Conservation (phyloP, 163 green algal species). For the Chloromonas sp. region DNA sequence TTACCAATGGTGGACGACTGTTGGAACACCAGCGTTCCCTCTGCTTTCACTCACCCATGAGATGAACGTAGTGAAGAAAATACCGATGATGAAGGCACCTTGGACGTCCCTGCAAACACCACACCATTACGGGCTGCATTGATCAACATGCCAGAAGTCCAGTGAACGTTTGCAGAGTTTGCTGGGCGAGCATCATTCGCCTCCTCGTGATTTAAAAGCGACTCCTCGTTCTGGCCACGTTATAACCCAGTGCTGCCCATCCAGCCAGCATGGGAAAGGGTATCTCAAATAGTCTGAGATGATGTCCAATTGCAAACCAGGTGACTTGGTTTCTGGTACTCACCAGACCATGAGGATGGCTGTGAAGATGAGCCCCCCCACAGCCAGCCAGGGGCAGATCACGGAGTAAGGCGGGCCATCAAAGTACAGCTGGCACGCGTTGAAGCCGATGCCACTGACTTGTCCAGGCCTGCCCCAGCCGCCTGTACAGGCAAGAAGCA, state of each 20-base stretch:
- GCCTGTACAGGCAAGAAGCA: slow-evolving; percentile 9
- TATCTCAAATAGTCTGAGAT: too few species aligned
- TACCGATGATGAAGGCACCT: slow-evolving; percentile 43
- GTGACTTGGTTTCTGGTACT: neutral
- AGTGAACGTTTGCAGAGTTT: too few species aligned
- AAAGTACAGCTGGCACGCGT: slow-evolving; percentile 43
- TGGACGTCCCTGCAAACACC: slow-evolving; percentile 31
- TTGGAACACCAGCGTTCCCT: too few species aligned
- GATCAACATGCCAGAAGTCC: slow-evolving; percentile 1
- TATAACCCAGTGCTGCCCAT: too few species aligned
- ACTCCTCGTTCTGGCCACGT: too few species aligned
- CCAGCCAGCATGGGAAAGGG: too few species aligned
- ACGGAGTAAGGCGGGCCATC: slow-evolving; percentile 23
- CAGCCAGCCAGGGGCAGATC: slow-evolving; percentile 51
- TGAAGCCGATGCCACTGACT: slow-evolving; percentile 30
- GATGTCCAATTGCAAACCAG: too few species aligned
- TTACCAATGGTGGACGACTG: too few species aligned
- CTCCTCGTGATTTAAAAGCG: too few species aligned
- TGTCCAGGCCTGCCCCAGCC: slow-evolving; percentile 29
- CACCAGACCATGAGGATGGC: slow-evolving; percentile 14
- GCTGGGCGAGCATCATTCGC: too few species aligned
- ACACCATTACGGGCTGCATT: slow-evolving; percentile 18
- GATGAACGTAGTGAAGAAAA: slow-evolving; percentile 56
- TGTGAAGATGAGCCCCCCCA: slow-evolving; percentile 56
- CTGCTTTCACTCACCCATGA: slow-evolving; percentile 12